phyloP scores from a whole-genome alignment of 768 basidiomycete species.

The Pholiota conissans region DNA sequence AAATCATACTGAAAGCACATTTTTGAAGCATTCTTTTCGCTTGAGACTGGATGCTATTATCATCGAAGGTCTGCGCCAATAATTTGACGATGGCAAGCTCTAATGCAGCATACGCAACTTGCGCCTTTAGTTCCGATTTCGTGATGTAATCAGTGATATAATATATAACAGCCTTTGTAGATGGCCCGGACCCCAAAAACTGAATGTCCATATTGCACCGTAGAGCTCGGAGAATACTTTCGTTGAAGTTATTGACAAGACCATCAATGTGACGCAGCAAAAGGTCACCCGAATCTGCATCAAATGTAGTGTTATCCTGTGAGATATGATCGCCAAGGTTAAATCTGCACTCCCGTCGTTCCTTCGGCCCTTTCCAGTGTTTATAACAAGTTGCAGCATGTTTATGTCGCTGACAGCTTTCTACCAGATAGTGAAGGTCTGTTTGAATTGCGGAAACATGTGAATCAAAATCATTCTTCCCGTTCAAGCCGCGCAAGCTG shows the following conservation, averaged over 20 bases:
- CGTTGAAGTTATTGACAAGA: conserved; percentile 44
- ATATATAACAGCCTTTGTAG: conserved; percentile 41
- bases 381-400: conserved; percentile 39
- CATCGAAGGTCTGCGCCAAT: not conserved
- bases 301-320: conserved; percentile 16
- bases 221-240: conserved; percentile 32
- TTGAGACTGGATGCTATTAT: not conserved
- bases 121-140: conserved; percentile 39
- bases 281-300: conserved; percentile 31
- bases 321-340: conserved; percentile 21
- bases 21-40: not conserved
- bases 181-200: conserved; percentile 38
- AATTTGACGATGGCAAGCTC: conserved; percentile 22
- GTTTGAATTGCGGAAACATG: not conserved
- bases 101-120: conserved; percentile 40
- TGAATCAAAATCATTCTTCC: not conserved
- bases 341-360: conserved; percentile 30
- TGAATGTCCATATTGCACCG: conserved; percentile 50
- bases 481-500: not conserved
- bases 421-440: conserved; percentile 18
- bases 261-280: conserved; percentile 34
- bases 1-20: not conserved
- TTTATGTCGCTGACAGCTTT: conserved; percentile 29
- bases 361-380: conserved; percentile 27
- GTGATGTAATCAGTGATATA: conserved; percentile 53